These are phyloP conservation scores for Scorias spongiosa DNA, from an alignment of 2,329 filamentous ascomycete species.

Conservation along the genomic window DNA sequence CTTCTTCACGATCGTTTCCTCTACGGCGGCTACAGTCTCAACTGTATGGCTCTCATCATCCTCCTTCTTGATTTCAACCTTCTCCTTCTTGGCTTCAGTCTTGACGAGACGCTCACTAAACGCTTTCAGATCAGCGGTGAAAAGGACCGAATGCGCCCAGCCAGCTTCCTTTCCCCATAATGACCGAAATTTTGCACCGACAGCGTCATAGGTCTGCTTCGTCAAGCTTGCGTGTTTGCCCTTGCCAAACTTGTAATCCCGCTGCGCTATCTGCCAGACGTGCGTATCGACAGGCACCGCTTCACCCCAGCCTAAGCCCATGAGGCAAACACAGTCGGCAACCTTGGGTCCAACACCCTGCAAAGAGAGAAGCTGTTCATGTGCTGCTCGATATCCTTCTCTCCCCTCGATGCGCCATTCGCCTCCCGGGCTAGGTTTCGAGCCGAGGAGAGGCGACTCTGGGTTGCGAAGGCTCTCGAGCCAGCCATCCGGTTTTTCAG, in stretches of 20 bases:
- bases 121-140: constrained; percentile 77
- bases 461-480: constrained; percentile 65
- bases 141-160: constrained; percentile 94
- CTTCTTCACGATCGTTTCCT: constrained; percentile 19
- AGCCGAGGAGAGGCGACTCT: constrained; percentile 46
- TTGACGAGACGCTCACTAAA: constrained; percentile 56
- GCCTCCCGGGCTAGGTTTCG: constrained; percentile 27
- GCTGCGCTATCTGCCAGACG: constrained; percentile 94
- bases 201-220: constrained; percentile 73
- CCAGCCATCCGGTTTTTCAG: constrained; percentile 55
- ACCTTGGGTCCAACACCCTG: constrained; percentile 94
- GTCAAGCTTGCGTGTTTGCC: constrained; percentile 73
- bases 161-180: constrained; percentile 90
- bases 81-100: constrained; percentile 33
- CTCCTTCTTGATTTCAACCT: constrained; percentile 21
- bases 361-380: constrained; percentile 61
- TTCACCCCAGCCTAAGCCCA: constrained; percentile 93
- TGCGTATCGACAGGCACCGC: constrained; percentile 94
- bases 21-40: constrained; percentile 18
- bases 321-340: constrained; percentile 87
- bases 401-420: constrained; percentile 36
- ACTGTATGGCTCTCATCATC: constrained; percentile 10
- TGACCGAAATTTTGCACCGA: constrained; percentile 75
- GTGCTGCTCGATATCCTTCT: constrained; percentile 62
- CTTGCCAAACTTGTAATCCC: constrained; percentile 86